Evolutionary conservation across 179 eudicot genomes (phyloP).

Genomic region (Spinacia oleracea): DNA sequence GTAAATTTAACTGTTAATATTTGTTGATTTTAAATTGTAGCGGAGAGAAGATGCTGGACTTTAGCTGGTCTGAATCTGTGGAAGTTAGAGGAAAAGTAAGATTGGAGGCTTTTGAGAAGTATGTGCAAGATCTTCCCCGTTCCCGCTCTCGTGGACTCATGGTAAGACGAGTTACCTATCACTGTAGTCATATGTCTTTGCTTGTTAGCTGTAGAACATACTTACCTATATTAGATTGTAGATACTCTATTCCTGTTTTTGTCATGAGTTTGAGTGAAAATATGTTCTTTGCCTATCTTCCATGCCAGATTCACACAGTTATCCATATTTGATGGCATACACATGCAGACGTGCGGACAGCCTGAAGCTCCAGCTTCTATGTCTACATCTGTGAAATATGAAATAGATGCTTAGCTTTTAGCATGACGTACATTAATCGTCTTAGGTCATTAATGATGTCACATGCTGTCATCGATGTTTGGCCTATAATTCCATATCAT

Average conservation of each 20-base stretch:
- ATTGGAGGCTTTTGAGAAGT: conserved; percentile 83
- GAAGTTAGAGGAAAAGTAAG: conserved; percentile 87
- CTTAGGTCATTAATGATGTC: neutral
- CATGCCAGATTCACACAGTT: conserved; percentile 1
- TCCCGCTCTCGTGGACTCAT: conserved; percentile 81
- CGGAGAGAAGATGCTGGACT: conserved; percentile 76
- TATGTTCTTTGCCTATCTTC: conserved; percentile 11
- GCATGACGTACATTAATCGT: neutral
- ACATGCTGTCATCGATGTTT: neutral
- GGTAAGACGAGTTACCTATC: conserved; percentile 53
- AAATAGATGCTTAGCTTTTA: neutral
- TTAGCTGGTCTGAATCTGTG: conserved; percentile 60
- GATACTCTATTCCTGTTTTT: conserved; percentile 16
- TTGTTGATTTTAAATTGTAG: conserved; percentile 47
- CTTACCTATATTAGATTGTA: conserved; percentile 12
- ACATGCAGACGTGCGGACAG: neutral
- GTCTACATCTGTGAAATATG: neutral
- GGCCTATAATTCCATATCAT: neutral
- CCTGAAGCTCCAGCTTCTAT: neutral
- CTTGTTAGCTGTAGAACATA: conserved; percentile 24
- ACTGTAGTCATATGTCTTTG: conserved; percentile 24
- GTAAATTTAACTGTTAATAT: conserved; percentile 18
- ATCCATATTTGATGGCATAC: neutral
- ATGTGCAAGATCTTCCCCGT: conserved; percentile 83
- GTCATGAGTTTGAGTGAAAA: conserved; percentile 9